A percentile compares a stretch with the other conserved stretches of the same genome.
These are phyloP conservation scores for Diplotaxis tenuifolia DNA, from an alignment of 345 rosid genomes.

Conservation along the genomic window DNA sequence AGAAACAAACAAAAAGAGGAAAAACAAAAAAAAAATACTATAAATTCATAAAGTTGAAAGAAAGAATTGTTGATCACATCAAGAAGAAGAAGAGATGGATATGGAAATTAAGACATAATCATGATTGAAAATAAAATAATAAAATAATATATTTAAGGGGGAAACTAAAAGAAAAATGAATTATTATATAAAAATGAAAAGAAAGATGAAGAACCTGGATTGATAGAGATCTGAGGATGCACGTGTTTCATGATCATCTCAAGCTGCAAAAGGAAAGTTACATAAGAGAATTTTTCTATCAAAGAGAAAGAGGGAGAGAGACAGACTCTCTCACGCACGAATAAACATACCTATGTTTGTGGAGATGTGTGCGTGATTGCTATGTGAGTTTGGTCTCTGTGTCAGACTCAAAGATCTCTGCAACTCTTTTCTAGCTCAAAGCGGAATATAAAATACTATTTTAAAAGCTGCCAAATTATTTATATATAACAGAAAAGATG, in stretches of 20 bases:
- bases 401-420: slow-evolving; percentile 67
- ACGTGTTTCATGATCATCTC: slow-evolving; percentile 75
- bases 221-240: slow-evolving; percentile 63
- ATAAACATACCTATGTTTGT: slow-evolving; percentile 33
- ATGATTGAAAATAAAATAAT: slow-evolving; percentile 43
- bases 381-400: slow-evolving; percentile 47
- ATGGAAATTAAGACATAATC: slow-evolving; percentile 38
- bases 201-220: slow-evolving; percentile 58
- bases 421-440: slow-evolving; percentile 50
- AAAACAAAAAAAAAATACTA: background rate
- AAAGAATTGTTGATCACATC: slow-evolving; percentile 26
- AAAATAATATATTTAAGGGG: slow-evolving; percentile 18
- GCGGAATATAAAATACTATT: slow-evolving; percentile 37
- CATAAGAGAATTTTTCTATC: slow-evolving; percentile 32
- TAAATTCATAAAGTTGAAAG: slow-evolving; percentile 16
- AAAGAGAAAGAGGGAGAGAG: slow-evolving; percentile 28
- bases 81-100: slow-evolving; percentile 32
- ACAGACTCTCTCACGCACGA: slow-evolving; percentile 18
- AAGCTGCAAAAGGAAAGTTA: slow-evolving; percentile 46
- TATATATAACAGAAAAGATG: background rate
- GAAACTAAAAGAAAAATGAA: background rate
- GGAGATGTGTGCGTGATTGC: slow-evolving; percentile 39
- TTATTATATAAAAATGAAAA: slow-evolving; percentile 23
- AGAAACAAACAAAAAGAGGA: background rate
- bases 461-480: slow-evolving; percentile 20